A percentile compares a stretch with the other conserved stretches of the same genome.
phyloP scores from a whole-genome alignment of 2,329 filamentous ascomycete genomes.

The Cladobotryum mycophilum region DNA sequence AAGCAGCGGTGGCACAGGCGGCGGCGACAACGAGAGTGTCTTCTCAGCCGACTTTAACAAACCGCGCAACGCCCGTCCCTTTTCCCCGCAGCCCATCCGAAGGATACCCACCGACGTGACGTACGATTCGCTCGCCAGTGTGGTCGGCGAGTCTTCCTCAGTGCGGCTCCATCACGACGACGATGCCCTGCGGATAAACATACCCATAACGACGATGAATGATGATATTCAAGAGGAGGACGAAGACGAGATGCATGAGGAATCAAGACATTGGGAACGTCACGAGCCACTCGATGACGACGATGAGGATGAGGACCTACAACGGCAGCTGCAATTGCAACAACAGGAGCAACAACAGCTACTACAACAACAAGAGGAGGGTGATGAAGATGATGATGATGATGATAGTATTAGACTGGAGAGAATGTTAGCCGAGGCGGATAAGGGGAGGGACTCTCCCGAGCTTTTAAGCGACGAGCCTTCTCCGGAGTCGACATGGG shows the following conservation, averaged over 20 bases:
- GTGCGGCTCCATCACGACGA: conserved; percentile 4
- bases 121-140: conserved; percentile 30
- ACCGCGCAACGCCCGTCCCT: conserved; percentile 49
- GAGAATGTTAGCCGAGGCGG: conserved; percentile 11
- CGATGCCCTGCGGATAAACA: conserved; percentile 11
- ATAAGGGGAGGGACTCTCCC: conserved; percentile 19
- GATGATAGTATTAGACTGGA: neutral
- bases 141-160: conserved; percentile 13
- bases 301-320: neutral
- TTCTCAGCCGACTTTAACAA: conserved; percentile 49
- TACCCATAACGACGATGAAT: conserved; percentile 3
- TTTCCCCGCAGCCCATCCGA: conserved; percentile 51
- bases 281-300: neutral
- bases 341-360: neutral
- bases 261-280: neutral
- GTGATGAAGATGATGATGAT: conserved; percentile 5
- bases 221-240: conserved; percentile 10
- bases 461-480: conserved; percentile 8
- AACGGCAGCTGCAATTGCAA: neutral
- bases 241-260: conserved; percentile 6
- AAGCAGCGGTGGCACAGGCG: conserved; percentile 11
- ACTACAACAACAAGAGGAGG: neutral
- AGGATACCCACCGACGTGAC: conserved; percentile 36
- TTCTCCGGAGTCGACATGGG: conserved; percentile 4
- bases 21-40: conserved; percentile 43